Conservation (phyloP, 1,139 yeast species). For the Saccharomyces hybrid region DNA sequence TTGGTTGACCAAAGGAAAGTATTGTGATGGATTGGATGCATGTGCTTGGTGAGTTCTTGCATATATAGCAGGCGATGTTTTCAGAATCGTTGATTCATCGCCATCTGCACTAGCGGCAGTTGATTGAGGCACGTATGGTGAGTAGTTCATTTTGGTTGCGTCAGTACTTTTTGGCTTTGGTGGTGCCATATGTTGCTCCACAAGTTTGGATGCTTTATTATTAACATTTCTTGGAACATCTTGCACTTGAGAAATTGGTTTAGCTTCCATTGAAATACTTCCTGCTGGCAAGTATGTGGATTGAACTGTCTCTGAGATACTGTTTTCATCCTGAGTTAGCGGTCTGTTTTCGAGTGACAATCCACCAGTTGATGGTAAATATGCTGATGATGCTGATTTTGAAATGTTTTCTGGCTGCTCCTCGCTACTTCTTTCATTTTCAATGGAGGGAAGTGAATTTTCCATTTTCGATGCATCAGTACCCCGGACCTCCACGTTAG, state of each 20-base stretch:
- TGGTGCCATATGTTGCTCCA: not conserved
- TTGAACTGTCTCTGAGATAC: not conserved
- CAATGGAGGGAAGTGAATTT: not conserved
- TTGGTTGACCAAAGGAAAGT: not conserved
- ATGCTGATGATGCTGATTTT: not conserved
- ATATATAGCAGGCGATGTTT: not conserved
- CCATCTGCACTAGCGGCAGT: not conserved
- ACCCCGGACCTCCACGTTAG: not conserved
- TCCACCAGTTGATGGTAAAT: not conserved
- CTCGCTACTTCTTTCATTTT: not conserved
- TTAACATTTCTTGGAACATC: not conserved
- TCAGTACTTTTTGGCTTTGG: not conserved
- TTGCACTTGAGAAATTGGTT: not conserved
- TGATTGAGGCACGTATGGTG: not conserved
- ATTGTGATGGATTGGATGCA: not conserved
- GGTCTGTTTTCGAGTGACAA: not conserved
- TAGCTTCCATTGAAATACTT: not conserved
- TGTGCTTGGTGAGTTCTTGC: not conserved
- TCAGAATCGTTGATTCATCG: not conserved
- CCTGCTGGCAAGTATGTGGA: not conserved
- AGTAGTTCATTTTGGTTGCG: not conserved
- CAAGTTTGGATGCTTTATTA: not conserved
- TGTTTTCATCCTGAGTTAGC: not conserved
- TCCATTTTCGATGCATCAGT: not conserved
- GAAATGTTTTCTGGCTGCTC: not conserved